phyloP scores from a whole-genome alignment of 2,329 filamentous ascomycete species.

The Alternaria brassicicola region DNA sequence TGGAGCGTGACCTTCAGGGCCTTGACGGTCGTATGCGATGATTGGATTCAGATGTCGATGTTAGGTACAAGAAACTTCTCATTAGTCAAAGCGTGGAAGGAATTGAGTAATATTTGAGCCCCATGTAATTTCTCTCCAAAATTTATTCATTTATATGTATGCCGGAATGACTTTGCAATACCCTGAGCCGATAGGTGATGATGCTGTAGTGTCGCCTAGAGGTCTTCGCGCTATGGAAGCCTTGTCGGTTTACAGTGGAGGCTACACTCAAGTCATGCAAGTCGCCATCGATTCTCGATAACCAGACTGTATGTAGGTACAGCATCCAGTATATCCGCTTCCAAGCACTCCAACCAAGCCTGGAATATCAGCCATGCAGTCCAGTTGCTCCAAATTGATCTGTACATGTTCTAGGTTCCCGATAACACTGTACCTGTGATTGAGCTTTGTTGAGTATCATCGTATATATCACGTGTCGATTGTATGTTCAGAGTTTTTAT shows the following conservation, averaged over 20 bases:
- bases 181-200: background rate
- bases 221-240: background rate
- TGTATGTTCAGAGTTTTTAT: no score
- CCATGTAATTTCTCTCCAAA: constrained; percentile 7
- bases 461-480: no score
- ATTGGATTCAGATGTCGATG: background rate
- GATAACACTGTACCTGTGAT: constrained; percentile 29
- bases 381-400: constrained; percentile 34
- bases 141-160: background rate
- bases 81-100: constrained; percentile 6
- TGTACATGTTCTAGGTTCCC: constrained; percentile 28
- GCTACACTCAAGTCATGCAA: background rate
- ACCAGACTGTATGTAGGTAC: background rate
- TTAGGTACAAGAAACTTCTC: constrained; percentile 18
- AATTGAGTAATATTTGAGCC: constrained; percentile 3
- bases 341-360: constrained; percentile 55
- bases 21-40: constrained; percentile 39
- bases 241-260: background rate
- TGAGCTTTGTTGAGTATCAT: no score
- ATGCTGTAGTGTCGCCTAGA: background rate
- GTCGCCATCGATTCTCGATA: background rate
- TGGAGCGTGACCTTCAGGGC: constrained; percentile 59
- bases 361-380: constrained; percentile 33
- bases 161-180: background rate
- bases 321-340: constrained; percentile 32